Conservation (phyloP, 257 asterid species). For the Leptodermis oblonga region DNA sequence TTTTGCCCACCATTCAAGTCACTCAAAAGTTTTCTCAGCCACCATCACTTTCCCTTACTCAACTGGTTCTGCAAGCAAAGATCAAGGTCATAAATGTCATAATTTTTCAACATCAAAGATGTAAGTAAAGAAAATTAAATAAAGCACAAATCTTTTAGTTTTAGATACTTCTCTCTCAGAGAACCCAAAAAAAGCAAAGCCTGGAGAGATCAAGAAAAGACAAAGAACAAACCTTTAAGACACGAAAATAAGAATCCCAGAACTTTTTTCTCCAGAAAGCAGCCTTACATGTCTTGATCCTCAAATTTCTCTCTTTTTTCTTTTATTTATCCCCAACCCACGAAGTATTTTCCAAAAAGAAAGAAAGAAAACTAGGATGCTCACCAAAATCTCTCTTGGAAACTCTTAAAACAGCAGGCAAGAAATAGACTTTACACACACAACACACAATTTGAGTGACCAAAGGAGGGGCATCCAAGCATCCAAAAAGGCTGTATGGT, state of each 20-base stretch:
- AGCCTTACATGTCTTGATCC: conserved; percentile 27
- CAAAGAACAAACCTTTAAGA: conserved; percentile 40
- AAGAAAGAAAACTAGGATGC: neutral
- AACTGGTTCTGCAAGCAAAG: conserved; percentile 51
- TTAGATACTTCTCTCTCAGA: neutral
- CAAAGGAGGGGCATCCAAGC: conserved; percentile 3
- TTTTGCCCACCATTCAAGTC: conserved; percentile 65
- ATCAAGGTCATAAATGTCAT: conserved; percentile 26
- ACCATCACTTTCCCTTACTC: conserved; percentile 28
- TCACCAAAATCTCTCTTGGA: neutral
- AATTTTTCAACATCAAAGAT: conserved; percentile 7
- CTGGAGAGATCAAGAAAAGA: conserved; percentile 16
- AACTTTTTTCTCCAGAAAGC: conserved; percentile 30
- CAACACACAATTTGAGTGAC: neutral
- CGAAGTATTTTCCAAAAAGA: neutral
- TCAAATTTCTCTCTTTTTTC: conserved; percentile 11
- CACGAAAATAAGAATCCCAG: conserved; percentile 19
- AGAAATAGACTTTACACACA: neutral
- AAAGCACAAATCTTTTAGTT: neutral
- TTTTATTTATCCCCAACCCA: neutral
- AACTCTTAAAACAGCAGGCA: too few species aligned
- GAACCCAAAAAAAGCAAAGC: neutral
- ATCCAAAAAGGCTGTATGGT: conserved; percentile 15
- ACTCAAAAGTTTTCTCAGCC: conserved; percentile 44
- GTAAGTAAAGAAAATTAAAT: neutral